Percentiles rank a stretch among this genome's conserved stretches.
Conservation (phyloP, 2,329 filamentous ascomycete species). For the Trichoderma sp. region DNA sequence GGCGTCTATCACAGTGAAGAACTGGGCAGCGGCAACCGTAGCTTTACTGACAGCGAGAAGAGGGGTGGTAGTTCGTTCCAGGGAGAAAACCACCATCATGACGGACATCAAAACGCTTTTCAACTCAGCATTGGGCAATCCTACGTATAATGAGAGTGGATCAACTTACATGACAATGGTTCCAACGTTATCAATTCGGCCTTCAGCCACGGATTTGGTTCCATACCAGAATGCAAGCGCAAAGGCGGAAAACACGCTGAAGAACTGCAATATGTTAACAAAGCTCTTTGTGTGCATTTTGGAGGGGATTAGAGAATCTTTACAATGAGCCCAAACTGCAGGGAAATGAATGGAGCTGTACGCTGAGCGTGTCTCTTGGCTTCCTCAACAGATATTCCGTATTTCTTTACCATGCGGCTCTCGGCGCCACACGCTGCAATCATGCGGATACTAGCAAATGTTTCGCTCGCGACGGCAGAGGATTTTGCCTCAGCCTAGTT, state of each 20-base stretch:
- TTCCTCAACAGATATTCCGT: constrained; percentile 56
- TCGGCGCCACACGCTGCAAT: constrained; percentile 65
- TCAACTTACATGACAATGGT: constrained; percentile 55
- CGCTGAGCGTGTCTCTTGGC: constrained; percentile 51
- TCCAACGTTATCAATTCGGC: constrained; percentile 50
- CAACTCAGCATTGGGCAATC: constrained; percentile 15
- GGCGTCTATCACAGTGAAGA: constrained; percentile 57
- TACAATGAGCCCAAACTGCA: constrained; percentile 55
- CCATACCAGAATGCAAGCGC: constrained; percentile 66
- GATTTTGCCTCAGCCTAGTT: constrained; percentile 55
- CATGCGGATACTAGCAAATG: constrained; percentile 61
- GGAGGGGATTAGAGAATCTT: constrained; percentile 8
- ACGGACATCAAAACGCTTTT: constrained; percentile 55
- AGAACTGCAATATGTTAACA: constrained; percentile 44
- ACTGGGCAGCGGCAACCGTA: constrained; percentile 58
- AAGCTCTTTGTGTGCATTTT: background rate
- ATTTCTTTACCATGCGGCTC: constrained; percentile 53
- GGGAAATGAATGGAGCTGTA: constrained; percentile 52
- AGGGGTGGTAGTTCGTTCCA: constrained; percentile 59
- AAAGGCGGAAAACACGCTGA: constrained; percentile 54
- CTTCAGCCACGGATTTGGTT: constrained; percentile 50
- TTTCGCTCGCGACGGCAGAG: constrained; percentile 61
- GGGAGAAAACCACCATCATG: constrained; percentile 58
- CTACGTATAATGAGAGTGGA: background rate
- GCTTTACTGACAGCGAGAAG: constrained; percentile 60